Evolutionary conservation across 495 filamentous ascomycete genomes (phyloP), one percentile per base, ranked within the genome.

Genomic region (Xylaria acuta): DNA sequence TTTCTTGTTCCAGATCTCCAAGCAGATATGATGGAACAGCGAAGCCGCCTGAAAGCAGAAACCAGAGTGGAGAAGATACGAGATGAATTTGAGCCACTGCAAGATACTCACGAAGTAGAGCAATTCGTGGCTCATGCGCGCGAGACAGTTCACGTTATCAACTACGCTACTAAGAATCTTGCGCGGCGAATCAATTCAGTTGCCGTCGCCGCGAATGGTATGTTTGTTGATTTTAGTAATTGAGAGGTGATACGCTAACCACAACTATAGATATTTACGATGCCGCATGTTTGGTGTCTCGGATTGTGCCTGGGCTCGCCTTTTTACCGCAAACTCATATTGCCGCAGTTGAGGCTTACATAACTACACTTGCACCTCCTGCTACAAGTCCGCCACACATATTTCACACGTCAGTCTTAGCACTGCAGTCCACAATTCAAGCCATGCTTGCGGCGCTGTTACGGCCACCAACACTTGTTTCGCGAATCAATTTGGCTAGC

Each of bases 1-100:
- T 97, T 99, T 81, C 88, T 99, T 2, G 95, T 98, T 20, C 97
- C 97, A 2, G 97, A 99, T 69, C 87, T 98, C 25, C 94, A 97
- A 75, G 88, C 93, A 4, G 90, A 94, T 20, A 92, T 92, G 89
- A 94, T 98, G 89, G 93, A 91, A 30, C 92, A 97, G 78, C 88
- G 97, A 36, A 96, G 92, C 73, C 90, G 88, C 49, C 88, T 92
- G 65, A 99, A 99, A 80, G 94, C 94, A 4, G 90, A 93, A 75
- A 88, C 90, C 0, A 89, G 95, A 63, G 83, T 86, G 20, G 97
- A 99, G 78, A 94, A 90, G 27, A 90, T 99, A 22, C 87, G 89
- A 67, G 96, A 98, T 34, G 96, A 99, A 75, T 91, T 92, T 75
- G 88, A 91, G 38, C 94, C 97, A 0, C 82, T 97, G 9, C 90